phyloP scores from a whole-genome alignment of 345 rosid genomes.

The Geranium brycei region DNA sequence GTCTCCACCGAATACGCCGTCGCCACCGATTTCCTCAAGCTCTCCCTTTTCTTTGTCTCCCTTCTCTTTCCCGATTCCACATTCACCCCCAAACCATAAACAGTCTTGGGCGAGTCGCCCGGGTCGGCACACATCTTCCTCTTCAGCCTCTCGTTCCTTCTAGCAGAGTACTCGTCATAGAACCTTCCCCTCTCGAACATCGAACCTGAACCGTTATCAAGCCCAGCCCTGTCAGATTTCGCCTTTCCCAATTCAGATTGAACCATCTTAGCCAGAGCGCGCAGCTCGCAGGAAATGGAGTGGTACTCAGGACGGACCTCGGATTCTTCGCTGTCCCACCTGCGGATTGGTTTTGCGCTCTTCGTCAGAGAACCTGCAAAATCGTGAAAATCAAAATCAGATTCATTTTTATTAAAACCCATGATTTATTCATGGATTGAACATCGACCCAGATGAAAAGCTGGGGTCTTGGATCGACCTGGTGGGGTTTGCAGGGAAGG shows the following conservation, averaged over 20 bases:
- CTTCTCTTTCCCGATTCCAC: slow-evolving; percentile 46
- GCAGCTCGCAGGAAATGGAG: slow-evolving; percentile 53
- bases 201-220: slow-evolving; percentile 20
- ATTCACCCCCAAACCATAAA: slow-evolving; percentile 47
- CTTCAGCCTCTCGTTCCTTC: slow-evolving; percentile 71
- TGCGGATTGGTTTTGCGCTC: slow-evolving; percentile 32
- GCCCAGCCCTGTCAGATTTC: slow-evolving; percentile 6
- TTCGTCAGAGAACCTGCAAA: slow-evolving; percentile 41
- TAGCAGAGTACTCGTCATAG: slow-evolving; percentile 67
- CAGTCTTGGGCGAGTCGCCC: slow-evolving; percentile 16
- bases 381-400: neutral
- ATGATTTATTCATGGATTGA: neutral
- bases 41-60: slow-evolving; percentile 38
- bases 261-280: slow-evolving; percentile 45
- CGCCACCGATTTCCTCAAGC: slow-evolving; percentile 39
- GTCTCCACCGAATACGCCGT: slow-evolving; percentile 30
- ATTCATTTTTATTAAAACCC: neutral
- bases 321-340: slow-evolving; percentile 19
- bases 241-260: slow-evolving; percentile 23
- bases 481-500: slow-evolving; percentile 45
- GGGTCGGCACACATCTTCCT: slow-evolving; percentile 39
- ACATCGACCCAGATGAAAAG: neutral
- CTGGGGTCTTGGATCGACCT: slow-evolving; percentile 21
- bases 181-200: slow-evolving; percentile 74
- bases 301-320: slow-evolving; percentile 20